These are phyloP conservation scores for Alternaria solani DNA, from an alignment of 2,329 filamentous ascomycete genomes.

Conservation along the genomic window DNA sequence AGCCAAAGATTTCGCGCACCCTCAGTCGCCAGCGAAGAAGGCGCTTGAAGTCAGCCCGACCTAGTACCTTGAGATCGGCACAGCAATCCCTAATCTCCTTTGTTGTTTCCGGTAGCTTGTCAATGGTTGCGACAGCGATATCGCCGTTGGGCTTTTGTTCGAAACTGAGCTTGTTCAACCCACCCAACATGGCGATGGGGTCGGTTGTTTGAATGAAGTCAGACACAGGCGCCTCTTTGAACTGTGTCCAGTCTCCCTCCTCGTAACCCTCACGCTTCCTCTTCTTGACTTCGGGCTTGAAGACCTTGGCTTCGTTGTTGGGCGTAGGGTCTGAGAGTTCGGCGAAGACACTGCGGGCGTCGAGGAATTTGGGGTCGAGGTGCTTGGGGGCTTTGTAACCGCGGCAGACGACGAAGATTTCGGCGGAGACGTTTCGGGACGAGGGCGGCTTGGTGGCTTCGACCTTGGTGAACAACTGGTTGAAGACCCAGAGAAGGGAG, in stretches of 20 bases:
- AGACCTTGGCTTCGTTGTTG: constrained; percentile 98
- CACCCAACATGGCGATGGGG: constrained; percentile 89
- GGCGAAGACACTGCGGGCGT: constrained; percentile 88
- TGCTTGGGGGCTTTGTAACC: constrained; percentile 95
- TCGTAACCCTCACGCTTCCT: constrained; percentile 97
- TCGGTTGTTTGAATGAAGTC: constrained; percentile 95
- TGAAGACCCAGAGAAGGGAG: constrained; percentile 94
- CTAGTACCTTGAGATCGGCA: constrained; percentile 81
- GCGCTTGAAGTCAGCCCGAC: constrained; percentile 91
- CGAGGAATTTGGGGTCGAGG: constrained; percentile 90
- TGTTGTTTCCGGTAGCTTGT: constrained; percentile 75
- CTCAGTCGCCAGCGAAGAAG: constrained; percentile 89
- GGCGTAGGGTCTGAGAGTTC: constrained; percentile 85
- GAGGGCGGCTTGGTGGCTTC: constrained; percentile 98
- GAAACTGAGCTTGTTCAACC: constrained; percentile 84
- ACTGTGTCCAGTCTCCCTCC: constrained; percentile 92
- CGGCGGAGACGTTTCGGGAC: constrained; percentile 93
- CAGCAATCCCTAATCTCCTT: constrained; percentile 69
- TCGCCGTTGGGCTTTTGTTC: constrained; percentile 78
- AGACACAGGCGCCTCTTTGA: constrained; percentile 85
- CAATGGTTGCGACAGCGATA: constrained; percentile 83
- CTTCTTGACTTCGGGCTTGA: constrained; percentile 97
- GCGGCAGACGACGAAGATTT: constrained; percentile 97
- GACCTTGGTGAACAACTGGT: constrained; percentile 93
- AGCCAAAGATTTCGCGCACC: constrained; percentile 88